phyloP scores from a whole-genome alignment of 73 alveolate genomes.

The Uronychia setigera region DNA sequence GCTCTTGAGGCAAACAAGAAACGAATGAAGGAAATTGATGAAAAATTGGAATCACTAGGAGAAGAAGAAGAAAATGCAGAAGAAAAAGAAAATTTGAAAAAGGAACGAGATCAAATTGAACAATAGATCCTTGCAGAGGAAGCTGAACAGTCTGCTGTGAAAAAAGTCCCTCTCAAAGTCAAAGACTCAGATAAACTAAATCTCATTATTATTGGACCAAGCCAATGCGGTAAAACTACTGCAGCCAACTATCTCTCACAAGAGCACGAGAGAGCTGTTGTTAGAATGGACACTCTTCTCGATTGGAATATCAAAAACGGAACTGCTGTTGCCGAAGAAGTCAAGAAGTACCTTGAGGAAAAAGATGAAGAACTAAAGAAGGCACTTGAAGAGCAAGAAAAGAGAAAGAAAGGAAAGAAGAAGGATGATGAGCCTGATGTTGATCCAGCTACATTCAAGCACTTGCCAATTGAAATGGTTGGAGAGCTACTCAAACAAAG shows the following conservation, averaged over 20 bases:
- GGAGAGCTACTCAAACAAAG: slow-evolving; percentile 86
- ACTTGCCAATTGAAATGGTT: slow-evolving; percentile 86
- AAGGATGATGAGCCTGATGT: slow-evolving; percentile 87
- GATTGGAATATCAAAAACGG: slow-evolving; percentile 89
- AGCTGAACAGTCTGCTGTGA: slow-evolving; percentile 37
- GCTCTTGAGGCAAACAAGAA: slow-evolving; percentile 80
- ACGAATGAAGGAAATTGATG: slow-evolving; percentile 79
- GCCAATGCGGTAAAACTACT: slow-evolving; percentile 93
- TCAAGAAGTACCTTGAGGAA: slow-evolving; percentile 80
- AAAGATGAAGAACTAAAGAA: slow-evolving; percentile 85
- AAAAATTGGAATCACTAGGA: slow-evolving; percentile 69
- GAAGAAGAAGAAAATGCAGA: slow-evolving; percentile 84
- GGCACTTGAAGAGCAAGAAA: slow-evolving; percentile 90
- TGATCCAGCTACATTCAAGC: slow-evolving; percentile 85
- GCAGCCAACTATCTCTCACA: slow-evolving; percentile 88
- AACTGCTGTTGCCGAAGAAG: slow-evolving; percentile 83
- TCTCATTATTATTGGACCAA: slow-evolving; percentile 92
- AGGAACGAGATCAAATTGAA: slow-evolving; percentile 40
- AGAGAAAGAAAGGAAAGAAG: slow-evolving; percentile 92
- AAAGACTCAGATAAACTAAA: slow-evolving; percentile 86
- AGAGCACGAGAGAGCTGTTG: slow-evolving; percentile 90
- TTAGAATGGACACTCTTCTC: slow-evolving; percentile 80
- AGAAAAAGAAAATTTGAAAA: slow-evolving; percentile 29
- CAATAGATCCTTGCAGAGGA: slow-evolving; percentile 43
- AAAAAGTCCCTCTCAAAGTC: slow-evolving; percentile 55